phyloP scores from a whole-genome alignment of 805 yeast genomes.

The Lipomyces kockii region DNA sequence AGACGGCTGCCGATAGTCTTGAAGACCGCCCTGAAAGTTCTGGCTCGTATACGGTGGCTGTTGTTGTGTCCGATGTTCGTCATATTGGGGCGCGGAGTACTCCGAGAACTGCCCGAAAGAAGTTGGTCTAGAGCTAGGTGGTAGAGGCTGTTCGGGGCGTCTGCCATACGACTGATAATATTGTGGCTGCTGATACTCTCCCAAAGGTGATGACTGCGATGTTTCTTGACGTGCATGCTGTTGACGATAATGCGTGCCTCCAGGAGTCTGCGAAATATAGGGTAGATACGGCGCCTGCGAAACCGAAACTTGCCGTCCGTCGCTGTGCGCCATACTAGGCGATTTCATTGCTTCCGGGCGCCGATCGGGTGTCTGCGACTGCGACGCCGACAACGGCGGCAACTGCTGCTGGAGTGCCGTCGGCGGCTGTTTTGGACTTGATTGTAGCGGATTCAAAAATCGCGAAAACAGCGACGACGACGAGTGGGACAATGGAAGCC shows the following conservation, averaged over 20 bases:
- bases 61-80: neutral
- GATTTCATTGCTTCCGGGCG: neutral
- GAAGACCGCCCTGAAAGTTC: neutral
- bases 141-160: neutral
- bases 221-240: neutral
- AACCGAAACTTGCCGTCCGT: neutral
- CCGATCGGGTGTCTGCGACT: neutral
- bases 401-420: neutral
- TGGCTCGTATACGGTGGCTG: neutral
- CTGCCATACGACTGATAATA: neutral
- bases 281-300: neutral
- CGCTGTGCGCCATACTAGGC: neutral
- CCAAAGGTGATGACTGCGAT: neutral
- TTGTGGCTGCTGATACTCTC: neutral
- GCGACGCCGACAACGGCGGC: slow-evolving; percentile 3
- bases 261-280: neutral
- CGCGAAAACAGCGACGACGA: slow-evolving; percentile 7
- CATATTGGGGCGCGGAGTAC: neutral
- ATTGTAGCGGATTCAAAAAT: neutral
- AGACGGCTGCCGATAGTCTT: neutral
- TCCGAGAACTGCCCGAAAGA: neutral
- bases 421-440: neutral
- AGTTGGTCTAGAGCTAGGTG: neutral
- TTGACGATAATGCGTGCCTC: neutral
- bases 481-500: neutral